A percentile compares a stretch with the other conserved stretches of the same genome.
Evolutionary conservation across 495 filamentous ascomycete species (phyloP).

Genomic region (Aspergillus biplanus): DNA sequence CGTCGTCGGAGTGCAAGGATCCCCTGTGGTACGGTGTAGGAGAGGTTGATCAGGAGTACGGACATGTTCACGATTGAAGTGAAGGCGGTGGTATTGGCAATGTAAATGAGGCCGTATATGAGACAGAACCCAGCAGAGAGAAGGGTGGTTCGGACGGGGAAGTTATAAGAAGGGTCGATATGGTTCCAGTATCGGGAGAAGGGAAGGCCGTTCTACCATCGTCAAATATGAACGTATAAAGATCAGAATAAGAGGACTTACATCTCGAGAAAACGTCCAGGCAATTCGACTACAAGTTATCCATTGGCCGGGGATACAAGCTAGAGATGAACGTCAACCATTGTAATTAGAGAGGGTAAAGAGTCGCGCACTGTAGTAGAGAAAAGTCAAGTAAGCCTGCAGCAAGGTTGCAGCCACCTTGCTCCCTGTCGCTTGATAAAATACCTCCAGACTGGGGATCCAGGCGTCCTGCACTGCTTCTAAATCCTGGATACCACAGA

Average conservation of each 20-base stretch:
- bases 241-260: constrained; percentile 4
- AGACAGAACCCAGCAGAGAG: constrained; percentile 31
- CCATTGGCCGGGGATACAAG: constrained; percentile 24
- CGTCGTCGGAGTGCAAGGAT: constrained; percentile 34
- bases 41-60: constrained; percentile 43
- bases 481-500: constrained; percentile 36
- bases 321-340: constrained; percentile 11
- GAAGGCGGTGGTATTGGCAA: constrained; percentile 45
- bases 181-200: constrained; percentile 24
- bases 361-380: constrained; percentile 33
- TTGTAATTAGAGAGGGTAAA: neutral
- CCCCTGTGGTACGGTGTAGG: constrained; percentile 42
- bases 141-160: constrained; percentile 31
- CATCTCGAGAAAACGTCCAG: constrained; percentile 32
- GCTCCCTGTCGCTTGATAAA: constrained; percentile 37
- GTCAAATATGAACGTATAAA: neutral
- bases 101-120: constrained; percentile 43
- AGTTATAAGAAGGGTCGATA: constrained; percentile 19
- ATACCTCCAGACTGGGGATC: constrained; percentile 32
- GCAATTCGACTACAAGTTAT: constrained; percentile 29
- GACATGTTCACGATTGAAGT: constrained; percentile 43
- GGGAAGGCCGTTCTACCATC: constrained; percentile 28
- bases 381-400: constrained; percentile 33
- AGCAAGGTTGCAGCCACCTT: constrained; percentile 29
- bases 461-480: constrained; percentile 32